Evolutionary conservation across 78 protist species (phyloP), one percentile per base, ranked within the genome.

Genomic region (Guillardia theta): DNA sequence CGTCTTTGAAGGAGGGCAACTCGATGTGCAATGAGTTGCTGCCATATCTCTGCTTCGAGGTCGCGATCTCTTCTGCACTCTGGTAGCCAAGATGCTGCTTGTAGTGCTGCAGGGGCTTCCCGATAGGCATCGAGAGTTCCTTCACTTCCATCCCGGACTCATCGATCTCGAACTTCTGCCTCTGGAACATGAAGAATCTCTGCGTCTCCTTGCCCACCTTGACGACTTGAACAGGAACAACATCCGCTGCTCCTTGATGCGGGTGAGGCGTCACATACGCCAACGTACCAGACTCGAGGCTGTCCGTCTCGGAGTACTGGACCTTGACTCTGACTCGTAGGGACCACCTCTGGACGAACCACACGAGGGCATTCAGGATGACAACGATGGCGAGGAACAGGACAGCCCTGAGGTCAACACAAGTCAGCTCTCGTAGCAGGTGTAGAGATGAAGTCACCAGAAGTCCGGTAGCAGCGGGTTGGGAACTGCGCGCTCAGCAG

Each of bases 111-210:
- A 53, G 62, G 33, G 62, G 62, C 62, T 53, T 18, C 33, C 83
- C 36, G 9, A 33, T 43, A 43, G 83, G 83, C 83, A 70, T 70
- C 6, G 1, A 1, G 12, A 70, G 83, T 33, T 70, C 83, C 5
- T 12, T 70, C n/a, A 70, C 83, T 24, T 33, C 15, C 41, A 24
- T 24, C 5, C 83, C 83, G 45, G 36, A 22, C 41, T 12, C 83
- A 43, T 70, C 83, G 33, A 70, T 70, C 41, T 70, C 83, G 83
- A 70, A 70, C 83, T 70, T 70, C 22, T 70, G 83, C 45, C 83
- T 36, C 83, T 70, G 83, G 36, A 58, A 58, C 1, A 3, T 1
- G 39, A 58, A 24, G n/a, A n/a, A 15, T 50, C 58, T 50, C 58
- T 50, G 58, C 15, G 58, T 50, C 58, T 50, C 58, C 15, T 10